Percentiles rank a stretch among this genome's conserved stretches.
These are phyloP conservation scores for Limtongia smithiae DNA, from an alignment of 805 yeast genomes.

Conservation along the genomic window DNA sequence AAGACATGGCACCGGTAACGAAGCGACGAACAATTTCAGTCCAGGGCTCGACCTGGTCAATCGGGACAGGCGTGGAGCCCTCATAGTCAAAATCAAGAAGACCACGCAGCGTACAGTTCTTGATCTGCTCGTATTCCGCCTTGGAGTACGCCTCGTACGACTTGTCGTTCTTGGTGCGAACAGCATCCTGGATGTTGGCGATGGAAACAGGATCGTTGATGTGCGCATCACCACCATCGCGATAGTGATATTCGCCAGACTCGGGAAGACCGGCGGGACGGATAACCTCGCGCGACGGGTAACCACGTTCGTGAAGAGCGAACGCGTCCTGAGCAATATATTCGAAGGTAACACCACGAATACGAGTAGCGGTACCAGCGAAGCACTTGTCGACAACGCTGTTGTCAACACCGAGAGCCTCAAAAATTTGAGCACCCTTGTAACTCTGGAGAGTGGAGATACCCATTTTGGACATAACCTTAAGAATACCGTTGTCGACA, in stretches of 20 bases:
- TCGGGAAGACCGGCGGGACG: constrained; percentile 79
- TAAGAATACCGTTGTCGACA: constrained; percentile 84
- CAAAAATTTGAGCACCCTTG: constrained; percentile 98
- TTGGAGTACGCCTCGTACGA: constrained; percentile 88
- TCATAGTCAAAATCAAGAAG: constrained; percentile 85
- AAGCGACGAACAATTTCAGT: constrained; percentile 96
- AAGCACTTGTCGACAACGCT: constrained; percentile 93
- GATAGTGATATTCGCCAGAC: constrained; percentile 96
- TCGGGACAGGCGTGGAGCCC: constrained; percentile 68
- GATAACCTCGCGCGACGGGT: constrained; percentile 69
- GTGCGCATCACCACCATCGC: constrained; percentile 97
- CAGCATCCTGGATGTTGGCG: constrained; percentile 97
- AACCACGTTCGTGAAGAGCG: constrained; percentile 88
- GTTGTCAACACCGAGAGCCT: constrained; percentile 92
- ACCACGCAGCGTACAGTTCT: constrained; percentile 91
- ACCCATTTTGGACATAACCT: constrained; percentile 99
- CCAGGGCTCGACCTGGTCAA: constrained; percentile 99
- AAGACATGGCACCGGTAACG: constrained; percentile 99
- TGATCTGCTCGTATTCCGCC: constrained; percentile 87
- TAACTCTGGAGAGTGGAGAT: constrained; percentile 97
- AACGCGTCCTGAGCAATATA: constrained; percentile 96
- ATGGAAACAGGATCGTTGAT: constrained; percentile 92
- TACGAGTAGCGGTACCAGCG: constrained; percentile 96
- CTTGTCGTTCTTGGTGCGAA: constrained; percentile 87
- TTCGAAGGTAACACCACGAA: constrained; percentile 92